Base-by-base conservation (phyloP, 169 alveolate genomes). In the Cryptosporidium muris region DNA sequence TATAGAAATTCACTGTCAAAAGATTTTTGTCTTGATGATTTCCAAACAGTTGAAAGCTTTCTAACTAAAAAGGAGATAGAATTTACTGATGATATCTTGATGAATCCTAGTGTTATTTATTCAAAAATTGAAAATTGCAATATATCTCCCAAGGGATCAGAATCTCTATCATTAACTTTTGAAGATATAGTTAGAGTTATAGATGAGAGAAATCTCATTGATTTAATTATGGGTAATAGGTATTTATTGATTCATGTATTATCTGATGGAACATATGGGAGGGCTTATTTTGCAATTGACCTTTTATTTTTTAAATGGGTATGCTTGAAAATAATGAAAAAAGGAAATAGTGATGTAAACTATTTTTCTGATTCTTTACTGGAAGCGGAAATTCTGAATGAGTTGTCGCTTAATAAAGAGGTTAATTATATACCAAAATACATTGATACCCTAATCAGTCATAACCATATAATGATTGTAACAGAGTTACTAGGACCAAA, bases 401-500 rank as follows among this genome's bases (percentile, higher is more conserved):
- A 25, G 14, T 34, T 74, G 16, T 58, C 37, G 34, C 16, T 45
- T 11, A 45, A 66, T 12, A 14, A 58, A 16, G 45, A 58, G 54
- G 54, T 68, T 2, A 43, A 62, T 7, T 74, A 45, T 42, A 58
- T 74, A 5, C 85, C 85, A 2, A 3, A 56, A 14, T 74, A 47
- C 11, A 40, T 56, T 34, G 85, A 74, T 9, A 51, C 45, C 60
- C 38, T 16, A 40, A 45, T 45, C 16, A 62, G 25, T 14, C 6
- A 58, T 16, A 48, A 48, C 11, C 7, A 49, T 56, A 9, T 56
- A 7, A 58, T 56, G 38, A 56, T 74, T 34, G 36, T 74, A 12
- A 54, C 60, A 11, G 85, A 74, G 38, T 38, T 74, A 3, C 62
- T 54, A 38, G 85, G 85, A 11, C 48, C 54, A 9, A 58, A 74